Conservation (phyloP, 371 early-diverging fungal species). For the Dentiscutata heterogama region DNA sequence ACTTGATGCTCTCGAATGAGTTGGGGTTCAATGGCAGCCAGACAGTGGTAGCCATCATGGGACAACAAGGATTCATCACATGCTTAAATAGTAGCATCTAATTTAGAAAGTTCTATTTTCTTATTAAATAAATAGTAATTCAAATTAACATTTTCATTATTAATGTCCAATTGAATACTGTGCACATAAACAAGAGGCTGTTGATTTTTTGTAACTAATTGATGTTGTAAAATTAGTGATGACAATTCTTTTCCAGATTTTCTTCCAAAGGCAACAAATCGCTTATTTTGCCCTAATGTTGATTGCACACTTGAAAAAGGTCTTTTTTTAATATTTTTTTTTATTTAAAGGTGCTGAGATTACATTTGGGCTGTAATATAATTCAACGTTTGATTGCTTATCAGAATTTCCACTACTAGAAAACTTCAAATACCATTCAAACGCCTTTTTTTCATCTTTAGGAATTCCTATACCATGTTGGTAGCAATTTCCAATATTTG, state of each 20-base stretch:
- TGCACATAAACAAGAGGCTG: background rate
- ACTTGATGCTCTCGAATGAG: background rate
- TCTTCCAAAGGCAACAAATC: slow-evolving; percentile 5
- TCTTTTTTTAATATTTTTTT: background rate
- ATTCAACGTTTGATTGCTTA: too few relatives aligned
- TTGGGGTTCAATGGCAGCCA: background rate
- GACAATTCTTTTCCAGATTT: background rate
- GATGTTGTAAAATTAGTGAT: background rate
- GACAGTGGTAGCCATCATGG: background rate
- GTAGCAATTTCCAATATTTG: too few relatives aligned
- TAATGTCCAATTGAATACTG: slow-evolving; percentile 7
- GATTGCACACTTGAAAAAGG: background rate
- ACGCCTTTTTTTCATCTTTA: too few relatives aligned
- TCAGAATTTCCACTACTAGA: too few relatives aligned
- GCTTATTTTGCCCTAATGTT: background rate
- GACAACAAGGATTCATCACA: slow-evolving; percentile 6
- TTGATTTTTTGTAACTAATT: background rate
- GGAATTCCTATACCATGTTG: too few relatives aligned
- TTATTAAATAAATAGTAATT: background rate
- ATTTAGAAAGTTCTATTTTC: background rate
- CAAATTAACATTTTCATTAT: slow-evolving; percentile 8
- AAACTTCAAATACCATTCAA: too few relatives aligned
- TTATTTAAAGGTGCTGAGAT: too few relatives aligned
- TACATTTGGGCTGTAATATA: too few relatives aligned
- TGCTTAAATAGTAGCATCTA: slow-evolving; percentile 3